Evolutionary conservation across 2,329 filamentous ascomycete genomes (phyloP).

Genomic region (Fusarium camptoceras): DNA sequence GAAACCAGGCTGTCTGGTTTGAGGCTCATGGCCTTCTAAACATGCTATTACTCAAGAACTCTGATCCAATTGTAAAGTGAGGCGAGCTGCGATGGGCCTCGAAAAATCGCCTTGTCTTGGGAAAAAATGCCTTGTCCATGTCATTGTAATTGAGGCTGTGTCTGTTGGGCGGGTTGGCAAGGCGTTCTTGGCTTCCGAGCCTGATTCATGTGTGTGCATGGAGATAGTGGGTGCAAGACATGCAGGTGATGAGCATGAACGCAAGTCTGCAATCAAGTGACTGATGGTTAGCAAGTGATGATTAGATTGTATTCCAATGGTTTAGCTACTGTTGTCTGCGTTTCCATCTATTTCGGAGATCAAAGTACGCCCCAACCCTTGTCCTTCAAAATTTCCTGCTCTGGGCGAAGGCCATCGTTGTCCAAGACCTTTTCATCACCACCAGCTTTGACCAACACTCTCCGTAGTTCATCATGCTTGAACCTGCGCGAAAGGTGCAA

Average conservation of each 20-base stretch:
- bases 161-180: neutral
- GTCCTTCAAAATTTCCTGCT: neutral
- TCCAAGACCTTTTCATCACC: neutral
- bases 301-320: too few species aligned
- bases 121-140: neutral
- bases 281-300: too few species aligned
- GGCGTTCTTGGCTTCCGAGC: neutral
- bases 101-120: neutral
- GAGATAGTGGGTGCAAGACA: neutral
- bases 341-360: too few species aligned
- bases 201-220: neutral
- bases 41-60: rapidly evolving
- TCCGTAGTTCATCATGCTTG: rapidly evolving
- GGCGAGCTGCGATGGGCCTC: neutral
- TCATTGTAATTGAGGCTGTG: neutral
- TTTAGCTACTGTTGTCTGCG: too few species aligned
- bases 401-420: neutral
- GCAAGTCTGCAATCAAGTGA: too few species aligned
- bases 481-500: neutral
- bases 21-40: too few species aligned
- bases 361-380: neutral
- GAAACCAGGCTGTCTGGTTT: neutral
- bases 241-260: neutral
- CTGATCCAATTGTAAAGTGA: neutral
- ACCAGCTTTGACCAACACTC: rapidly evolving